Evolutionary conservation across 2,329 filamentous ascomycete genomes (phyloP), one percentile per base, ranked within the genome.

Genomic region (Grosmannia huntii): DNA sequence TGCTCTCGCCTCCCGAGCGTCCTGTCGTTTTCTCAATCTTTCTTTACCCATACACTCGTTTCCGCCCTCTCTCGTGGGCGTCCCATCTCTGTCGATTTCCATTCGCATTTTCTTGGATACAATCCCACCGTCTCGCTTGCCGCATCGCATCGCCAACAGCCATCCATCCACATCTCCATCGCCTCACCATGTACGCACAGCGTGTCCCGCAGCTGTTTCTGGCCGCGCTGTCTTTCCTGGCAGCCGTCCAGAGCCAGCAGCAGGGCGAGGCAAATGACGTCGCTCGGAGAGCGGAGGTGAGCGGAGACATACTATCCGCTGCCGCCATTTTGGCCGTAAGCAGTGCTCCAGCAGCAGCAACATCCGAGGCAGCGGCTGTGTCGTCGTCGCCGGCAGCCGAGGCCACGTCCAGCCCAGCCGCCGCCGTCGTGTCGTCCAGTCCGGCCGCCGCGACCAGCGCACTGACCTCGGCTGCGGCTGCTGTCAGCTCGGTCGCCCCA

Each of bases 151-250:
- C n/a, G n/a, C n/a, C 28, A 28, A 12, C 36, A 7, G 6, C 10
- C 36, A 12, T 12, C 4, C 21, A 6, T 25, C 23, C 6, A 16
- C 67, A 70, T 56, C n/a, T n/a, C n/a, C n/a, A n/a, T n/a, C n/a
- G n/a, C n/a, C n/a, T n/a, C n/a, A n/a, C n/a, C 58, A 82, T 83
- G 80, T 75, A 76, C 66, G 68, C 74, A 31, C 70, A 69, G 57
- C 73, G 72, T 59, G 63, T 76, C 55, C 60, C 79, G 38, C 71
- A 75, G 65, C 66, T 81, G 60, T 67, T 82, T 59, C 65, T 80
- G 61, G 68, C 79, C 63, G 76, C 75, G 50, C 69, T 81, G 56
- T 76, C 76, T 50, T 66, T 78, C 59, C 61, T 74, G 57, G 71
- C 71, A 52, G 69, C 76, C 44, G 74, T 74, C 51, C 76, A 80